phyloP scores from a whole-genome alignment of 306 rosid genomes.

The Acacia melanoxylon region DNA sequence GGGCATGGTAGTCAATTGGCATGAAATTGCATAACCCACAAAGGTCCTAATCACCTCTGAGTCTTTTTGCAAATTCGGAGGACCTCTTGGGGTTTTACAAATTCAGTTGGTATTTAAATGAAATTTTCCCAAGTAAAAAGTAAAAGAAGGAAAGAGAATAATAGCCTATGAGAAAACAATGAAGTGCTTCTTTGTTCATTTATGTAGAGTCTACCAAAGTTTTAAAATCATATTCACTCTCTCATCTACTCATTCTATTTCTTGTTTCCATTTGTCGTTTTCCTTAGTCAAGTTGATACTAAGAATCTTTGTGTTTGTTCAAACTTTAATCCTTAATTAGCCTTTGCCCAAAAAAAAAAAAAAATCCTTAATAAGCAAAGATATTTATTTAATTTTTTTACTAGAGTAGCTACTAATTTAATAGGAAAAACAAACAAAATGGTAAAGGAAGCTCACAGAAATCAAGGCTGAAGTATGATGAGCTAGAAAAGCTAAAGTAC shows the following conservation, averaged over 20 bases:
- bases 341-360: too few relatives aligned
- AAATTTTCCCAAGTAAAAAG: not conserved
- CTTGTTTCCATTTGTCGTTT: slow-evolving; percentile 13
- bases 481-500: slow-evolving; percentile 32
- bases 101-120: too few relatives aligned
- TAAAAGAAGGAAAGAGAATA: not conserved
- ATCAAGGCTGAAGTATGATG: slow-evolving; percentile 5
- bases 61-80: too few relatives aligned
- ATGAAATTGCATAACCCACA: too few relatives aligned
- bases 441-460: not conserved
- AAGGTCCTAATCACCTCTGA: too few relatives aligned
- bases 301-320: not conserved
- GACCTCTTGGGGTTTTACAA: too few relatives aligned
- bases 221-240: slow-evolving; percentile 20
- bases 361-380: too few relatives aligned
- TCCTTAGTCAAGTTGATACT: not conserved
- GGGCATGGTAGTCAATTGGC: too few relatives aligned
- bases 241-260: slow-evolving; percentile 12
- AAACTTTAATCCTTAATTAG: slow-evolving; percentile 2
- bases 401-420: not conserved
- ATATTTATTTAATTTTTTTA: not conserved
- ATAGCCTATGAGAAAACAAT: not conserved
- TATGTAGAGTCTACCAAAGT: slow-evolving; percentile 6
- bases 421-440: slow-evolving; percentile 1
- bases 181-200: not conserved